phyloP scores from a whole-genome alignment of 352 stramenopile species.

The Pseudoperonospora humuli region DNA sequence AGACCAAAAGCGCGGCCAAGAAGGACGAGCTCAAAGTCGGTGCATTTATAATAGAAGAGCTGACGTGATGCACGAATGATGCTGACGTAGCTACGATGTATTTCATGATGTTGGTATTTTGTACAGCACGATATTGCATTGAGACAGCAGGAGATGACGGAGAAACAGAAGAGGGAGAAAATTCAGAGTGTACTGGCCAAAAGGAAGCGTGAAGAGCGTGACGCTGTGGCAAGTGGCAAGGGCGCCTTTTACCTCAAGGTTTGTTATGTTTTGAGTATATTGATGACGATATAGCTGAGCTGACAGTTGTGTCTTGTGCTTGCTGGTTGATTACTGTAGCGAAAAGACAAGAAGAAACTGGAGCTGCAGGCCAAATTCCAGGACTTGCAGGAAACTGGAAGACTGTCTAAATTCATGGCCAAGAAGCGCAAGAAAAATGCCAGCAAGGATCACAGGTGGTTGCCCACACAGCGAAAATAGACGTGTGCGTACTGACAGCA shows the following conservation, averaged over 20 bases:
- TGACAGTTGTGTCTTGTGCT: neutral
- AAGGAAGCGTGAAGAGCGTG: conserved; percentile 79
- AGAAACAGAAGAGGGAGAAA: conserved; percentile 73
- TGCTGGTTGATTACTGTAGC: conserved; percentile 25
- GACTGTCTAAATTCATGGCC: conserved; percentile 89
- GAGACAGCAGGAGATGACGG: conserved; percentile 52
- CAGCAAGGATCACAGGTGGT: conserved; percentile 88
- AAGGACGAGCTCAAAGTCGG: conserved; percentile 78
- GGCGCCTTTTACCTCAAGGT: conserved; percentile 88
- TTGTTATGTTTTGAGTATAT: neutral
- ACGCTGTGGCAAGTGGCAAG: conserved; percentile 86
- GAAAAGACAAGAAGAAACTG: conserved; percentile 88
- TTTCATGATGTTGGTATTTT: neutral
- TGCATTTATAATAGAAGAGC: neutral
- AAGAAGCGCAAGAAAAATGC: conserved; percentile 92
- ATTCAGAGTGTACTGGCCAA: conserved; percentile 64
- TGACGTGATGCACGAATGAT: neutral
- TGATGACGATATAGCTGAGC: neutral
- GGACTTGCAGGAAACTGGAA: conserved; percentile 81
- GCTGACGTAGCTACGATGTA: neutral
- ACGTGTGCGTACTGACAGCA: neutral
- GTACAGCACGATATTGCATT: conserved; percentile 60
- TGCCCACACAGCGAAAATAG: conserved; percentile 79
- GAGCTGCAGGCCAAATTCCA: conserved; percentile 89
- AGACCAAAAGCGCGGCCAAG: conserved; percentile 50